A percentile compares a stretch with the other conserved stretches of the same genome.
Conservation (phyloP, 1,139 yeast genomes). For the Candida sojae region DNA sequence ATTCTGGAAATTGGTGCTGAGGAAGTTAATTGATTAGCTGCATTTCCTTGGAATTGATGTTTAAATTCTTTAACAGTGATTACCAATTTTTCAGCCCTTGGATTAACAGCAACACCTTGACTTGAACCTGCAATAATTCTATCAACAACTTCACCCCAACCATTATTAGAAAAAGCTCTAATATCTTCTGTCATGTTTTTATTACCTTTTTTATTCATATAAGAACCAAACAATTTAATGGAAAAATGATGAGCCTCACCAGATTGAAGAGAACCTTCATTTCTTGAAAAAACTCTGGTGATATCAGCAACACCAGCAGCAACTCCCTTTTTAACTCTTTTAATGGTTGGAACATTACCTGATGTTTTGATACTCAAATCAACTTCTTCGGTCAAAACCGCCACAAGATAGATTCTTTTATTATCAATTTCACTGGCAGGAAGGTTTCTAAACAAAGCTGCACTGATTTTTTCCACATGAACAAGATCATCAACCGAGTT, state of each 20-base stretch:
- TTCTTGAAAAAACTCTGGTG: constrained; percentile 72
- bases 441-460: constrained; percentile 77
- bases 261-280: constrained; percentile 57
- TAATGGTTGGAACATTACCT: constrained; percentile 28
- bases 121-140: constrained; percentile 76
- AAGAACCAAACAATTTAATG: constrained; percentile 73
- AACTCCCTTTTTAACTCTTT: constrained; percentile 69
- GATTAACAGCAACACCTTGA: constrained; percentile 79
- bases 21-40: constrained; percentile 37
- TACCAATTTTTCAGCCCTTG: constrained; percentile 73
- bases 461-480: constrained; percentile 66
- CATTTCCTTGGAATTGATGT: constrained; percentile 45
- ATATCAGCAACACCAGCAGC: constrained; percentile 91
- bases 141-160: constrained; percentile 90
- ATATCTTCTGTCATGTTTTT: constrained; percentile 24
- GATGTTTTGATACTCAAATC: constrained; percentile 32
- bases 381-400: constrained; percentile 64
- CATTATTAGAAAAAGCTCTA: constrained; percentile 50
- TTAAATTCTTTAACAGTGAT: constrained; percentile 76
- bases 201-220: constrained; percentile 40
- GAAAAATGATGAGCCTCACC: constrained; percentile 73
- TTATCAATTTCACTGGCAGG: constrained; percentile 69
- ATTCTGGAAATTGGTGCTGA: constrained; percentile 61
- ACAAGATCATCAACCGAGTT: constrained; percentile 59
- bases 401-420: constrained; percentile 67